Evolutionary conservation across 495 filamentous ascomycete species (phyloP), one percentile per base, ranked within the genome.

Genomic region (Penicillium robsamsonii): DNA sequence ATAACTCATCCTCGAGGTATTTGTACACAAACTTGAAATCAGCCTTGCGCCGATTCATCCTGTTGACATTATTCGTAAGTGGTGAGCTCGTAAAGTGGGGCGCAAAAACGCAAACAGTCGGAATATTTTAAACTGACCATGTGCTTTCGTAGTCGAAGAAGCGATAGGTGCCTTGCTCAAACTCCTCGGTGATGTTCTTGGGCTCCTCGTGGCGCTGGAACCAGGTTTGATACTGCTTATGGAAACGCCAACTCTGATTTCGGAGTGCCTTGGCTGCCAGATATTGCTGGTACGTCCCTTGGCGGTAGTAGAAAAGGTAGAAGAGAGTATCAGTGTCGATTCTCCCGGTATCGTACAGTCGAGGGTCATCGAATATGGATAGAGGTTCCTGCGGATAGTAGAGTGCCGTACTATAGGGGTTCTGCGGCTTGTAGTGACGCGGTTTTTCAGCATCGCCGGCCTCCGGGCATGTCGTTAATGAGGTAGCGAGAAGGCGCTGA

Each of bases 101-200:
- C 7, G 49, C 7, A 38, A 38, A 17, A 38, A 17, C n/a, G 35
- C 3, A 46, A 22, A 40, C 12, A 49, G 31, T 3, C 22, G 31
- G 56, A 47, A 35, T 12, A n/a, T 11, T 17, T 46, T 27, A 25
- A 53, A 82, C 89, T 73, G 73, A 98, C 94, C 94, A 98, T 64
- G 94, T 98, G 72, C 93, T 97, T 79, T 98, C 94, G 65, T 97
- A 98, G 71, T 98, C 94, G 74, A 98, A 98, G 77, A 98, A 98
- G 43, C 94, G 85, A 74, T 98, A 98, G 5, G 94, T 97, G 25
- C 94, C 94, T 72, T 98, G 93, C 76, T 98, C 94, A 58, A 88
- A 97, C 69, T 98, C 94, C 68, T 98, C 95, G 0, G 94, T 97
- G 65, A 98, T 98, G 43, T 84, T 90, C 76, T 98, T 97, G 18